Evolutionary conservation across 2,329 filamentous ascomycete species (phyloP).

Genomic region (Sclerotiophoma versabilis): DNA sequence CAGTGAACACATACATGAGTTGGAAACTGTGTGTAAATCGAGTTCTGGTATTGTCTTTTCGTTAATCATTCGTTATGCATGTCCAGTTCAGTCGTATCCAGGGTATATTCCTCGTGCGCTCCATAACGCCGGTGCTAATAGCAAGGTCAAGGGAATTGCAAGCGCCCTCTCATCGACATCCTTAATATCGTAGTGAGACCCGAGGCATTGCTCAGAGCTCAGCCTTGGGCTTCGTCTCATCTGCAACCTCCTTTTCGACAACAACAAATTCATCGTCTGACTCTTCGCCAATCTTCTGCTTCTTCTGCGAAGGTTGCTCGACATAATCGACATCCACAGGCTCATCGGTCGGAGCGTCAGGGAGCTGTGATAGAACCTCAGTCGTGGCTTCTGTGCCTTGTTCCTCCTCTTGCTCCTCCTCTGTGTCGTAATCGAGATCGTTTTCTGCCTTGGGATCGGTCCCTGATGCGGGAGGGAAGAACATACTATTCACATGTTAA

Average conservation of each 20-base stretch:
- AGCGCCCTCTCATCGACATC: not conserved
- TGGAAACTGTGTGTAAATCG: not conserved
- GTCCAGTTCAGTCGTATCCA: not conserved
- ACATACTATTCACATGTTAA: constrained; percentile 31
- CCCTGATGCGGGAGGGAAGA: constrained; percentile 41
- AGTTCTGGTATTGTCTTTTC: not conserved
- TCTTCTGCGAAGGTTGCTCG: constrained; percentile 51
- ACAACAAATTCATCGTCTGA: constrained; percentile 44
- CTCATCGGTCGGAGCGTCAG: constrained; percentile 58
- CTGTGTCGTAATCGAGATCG: constrained; percentile 34
- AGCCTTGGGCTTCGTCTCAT: constrained; percentile 27
- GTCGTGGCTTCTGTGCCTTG: constrained; percentile 45
- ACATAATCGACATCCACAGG: constrained; percentile 54
- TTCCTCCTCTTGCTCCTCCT: constrained; percentile 16
- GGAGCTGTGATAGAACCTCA: constrained; percentile 53
- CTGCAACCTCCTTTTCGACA: constrained; percentile 35
- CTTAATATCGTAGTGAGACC: no score
- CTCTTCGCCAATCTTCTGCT: constrained; percentile 50
- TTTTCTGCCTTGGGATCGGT: not conserved
- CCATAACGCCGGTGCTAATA: constrained; percentile 8
- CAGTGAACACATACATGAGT: not conserved
- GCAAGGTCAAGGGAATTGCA: not conserved
- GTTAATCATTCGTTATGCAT: not conserved
- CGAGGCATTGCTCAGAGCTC: not conserved
- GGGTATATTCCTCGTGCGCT: constrained; percentile 9